These are phyloP conservation scores for Leccinum incarnatum DNA, from an alignment of 768 basidiomycete genomes.

Conservation along the genomic window DNA sequence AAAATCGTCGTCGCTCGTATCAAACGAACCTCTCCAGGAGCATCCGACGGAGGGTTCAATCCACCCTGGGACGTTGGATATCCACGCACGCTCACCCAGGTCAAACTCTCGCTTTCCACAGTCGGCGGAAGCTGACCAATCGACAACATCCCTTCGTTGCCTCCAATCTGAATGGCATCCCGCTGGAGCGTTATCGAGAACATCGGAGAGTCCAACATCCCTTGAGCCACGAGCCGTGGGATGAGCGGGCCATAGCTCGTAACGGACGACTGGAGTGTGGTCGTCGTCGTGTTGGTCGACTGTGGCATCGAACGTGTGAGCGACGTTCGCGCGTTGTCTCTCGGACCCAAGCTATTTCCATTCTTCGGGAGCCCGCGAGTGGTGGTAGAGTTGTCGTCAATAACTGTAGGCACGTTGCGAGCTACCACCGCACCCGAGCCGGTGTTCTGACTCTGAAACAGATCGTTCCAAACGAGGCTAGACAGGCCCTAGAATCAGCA, in stretches of 20 bases:
- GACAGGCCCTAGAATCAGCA: not conserved
- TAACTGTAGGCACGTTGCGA: not conserved
- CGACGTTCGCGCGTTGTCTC: not conserved
- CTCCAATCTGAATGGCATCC: constrained; percentile 63
- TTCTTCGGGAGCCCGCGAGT: not conserved
- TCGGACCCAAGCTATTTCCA: not conserved
- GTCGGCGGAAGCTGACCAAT: constrained; percentile 62
- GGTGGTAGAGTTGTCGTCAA: no score
- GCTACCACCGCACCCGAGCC: not conserved
- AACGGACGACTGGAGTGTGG: constrained; percentile 42
- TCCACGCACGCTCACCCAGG: constrained; percentile 61
- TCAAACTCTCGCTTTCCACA: constrained; percentile 47
- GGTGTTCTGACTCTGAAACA: constrained; percentile 25
- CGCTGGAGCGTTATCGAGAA: constrained; percentile 66
- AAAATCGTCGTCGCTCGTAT: not conserved
- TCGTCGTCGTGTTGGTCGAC: constrained; percentile 8
- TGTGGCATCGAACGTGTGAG: constrained; percentile 7
- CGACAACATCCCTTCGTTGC: constrained; percentile 62
- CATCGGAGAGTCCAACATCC: constrained; percentile 41
- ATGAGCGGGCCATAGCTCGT: constrained; percentile 43
- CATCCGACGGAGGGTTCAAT: constrained; percentile 50
- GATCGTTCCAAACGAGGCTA: constrained; percentile 47
- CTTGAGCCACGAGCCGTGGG: constrained; percentile 42
- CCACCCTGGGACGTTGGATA: constrained; percentile 56
- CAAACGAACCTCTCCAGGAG: constrained; percentile 55